Conservation (phyloP, 2,329 filamentous ascomycete genomes). For the Diaporthe aspalathi region DNA sequence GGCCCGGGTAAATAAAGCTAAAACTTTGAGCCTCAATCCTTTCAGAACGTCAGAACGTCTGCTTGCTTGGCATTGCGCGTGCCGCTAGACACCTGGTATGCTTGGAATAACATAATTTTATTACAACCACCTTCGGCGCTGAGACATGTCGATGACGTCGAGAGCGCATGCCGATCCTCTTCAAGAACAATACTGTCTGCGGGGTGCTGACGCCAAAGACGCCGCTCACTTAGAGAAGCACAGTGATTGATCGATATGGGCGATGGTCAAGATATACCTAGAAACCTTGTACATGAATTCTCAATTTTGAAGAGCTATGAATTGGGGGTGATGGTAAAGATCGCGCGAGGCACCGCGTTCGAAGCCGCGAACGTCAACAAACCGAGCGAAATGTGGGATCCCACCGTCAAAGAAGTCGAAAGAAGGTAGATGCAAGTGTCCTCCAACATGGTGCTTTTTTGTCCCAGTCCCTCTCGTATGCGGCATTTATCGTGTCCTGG, state of each 20-base stretch:
- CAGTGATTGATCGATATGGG: not conserved
- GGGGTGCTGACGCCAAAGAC: not conserved
- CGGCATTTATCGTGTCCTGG: slow-evolving; percentile 27
- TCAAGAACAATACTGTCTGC: too few relatives aligned
- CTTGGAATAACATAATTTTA: not conserved
- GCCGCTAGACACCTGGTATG: not conserved
- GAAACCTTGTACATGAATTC: slow-evolving; percentile 25
- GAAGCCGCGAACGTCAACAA: not conserved
- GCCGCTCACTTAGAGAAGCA: not conserved
- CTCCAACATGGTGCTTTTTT: not conserved
- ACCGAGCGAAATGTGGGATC: not conserved
- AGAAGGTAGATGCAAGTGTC: slow-evolving; percentile 20
- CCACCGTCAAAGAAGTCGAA: slow-evolving; percentile 28
- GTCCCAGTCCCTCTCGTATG: slow-evolving; percentile 10
- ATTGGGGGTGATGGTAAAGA: not conserved
- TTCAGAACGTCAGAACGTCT: not conserved
- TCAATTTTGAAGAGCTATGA: slow-evolving; percentile 9
- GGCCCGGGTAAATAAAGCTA: slow-evolving; percentile 8
- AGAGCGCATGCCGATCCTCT: not conserved
- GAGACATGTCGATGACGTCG: not conserved
- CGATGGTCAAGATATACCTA: not conserved
- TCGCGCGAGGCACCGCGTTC: not conserved
- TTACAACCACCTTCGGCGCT: not conserved
- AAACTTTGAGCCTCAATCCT: slow-evolving; percentile 24
- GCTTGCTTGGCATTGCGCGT: slow-evolving; percentile 1